Conservation (phyloP, 2,329 filamentous ascomycete genomes). For the Alternaria metachromatica region DNA sequence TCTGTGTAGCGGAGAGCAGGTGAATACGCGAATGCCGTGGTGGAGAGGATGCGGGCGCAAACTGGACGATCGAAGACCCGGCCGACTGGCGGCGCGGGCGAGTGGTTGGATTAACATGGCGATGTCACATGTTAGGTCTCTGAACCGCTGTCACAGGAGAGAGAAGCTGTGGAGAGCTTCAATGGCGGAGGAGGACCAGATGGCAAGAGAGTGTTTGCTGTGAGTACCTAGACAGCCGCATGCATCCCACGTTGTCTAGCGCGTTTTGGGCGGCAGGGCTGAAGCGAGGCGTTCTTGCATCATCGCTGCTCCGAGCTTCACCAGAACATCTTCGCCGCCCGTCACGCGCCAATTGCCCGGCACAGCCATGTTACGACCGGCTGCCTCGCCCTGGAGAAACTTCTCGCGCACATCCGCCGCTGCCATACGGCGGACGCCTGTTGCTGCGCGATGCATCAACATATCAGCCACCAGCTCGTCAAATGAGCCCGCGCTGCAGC, state of each 20-base stretch:
- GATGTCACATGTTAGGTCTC: conserved; percentile 29
- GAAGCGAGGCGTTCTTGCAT: conserved; percentile 21
- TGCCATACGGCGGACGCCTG: conserved; percentile 18
- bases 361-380: conserved; percentile 41
- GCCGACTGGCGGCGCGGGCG: conserved; percentile 43
- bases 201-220: neutral
- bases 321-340: conserved; percentile 1
- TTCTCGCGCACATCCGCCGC: conserved; percentile 22
- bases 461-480: conserved; percentile 55
- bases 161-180: conserved; percentile 7
- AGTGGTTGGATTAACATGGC: conserved; percentile 47
- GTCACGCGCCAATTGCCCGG: conserved; percentile 31
- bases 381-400: conserved; percentile 36
- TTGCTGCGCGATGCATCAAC: conserved; percentile 50
- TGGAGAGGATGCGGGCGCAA: conserved; percentile 27
- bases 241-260: conserved; percentile 10
- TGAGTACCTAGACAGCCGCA: conserved; percentile 5
- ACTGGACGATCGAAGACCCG: conserved; percentile 28
- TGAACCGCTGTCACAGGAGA: neutral
- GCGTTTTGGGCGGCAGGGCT: conserved; percentile 7
- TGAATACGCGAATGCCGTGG: conserved; percentile 50
- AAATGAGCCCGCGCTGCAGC: conserved; percentile 49
- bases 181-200: conserved; percentile 1
- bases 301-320: conserved; percentile 6
- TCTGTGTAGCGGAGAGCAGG: conserved; percentile 52